Percentiles rank a stretch among this genome's conserved stretches.
phyloP scores from a whole-genome alignment of 306 rosid genomes.

The Fagus crenata region DNA sequence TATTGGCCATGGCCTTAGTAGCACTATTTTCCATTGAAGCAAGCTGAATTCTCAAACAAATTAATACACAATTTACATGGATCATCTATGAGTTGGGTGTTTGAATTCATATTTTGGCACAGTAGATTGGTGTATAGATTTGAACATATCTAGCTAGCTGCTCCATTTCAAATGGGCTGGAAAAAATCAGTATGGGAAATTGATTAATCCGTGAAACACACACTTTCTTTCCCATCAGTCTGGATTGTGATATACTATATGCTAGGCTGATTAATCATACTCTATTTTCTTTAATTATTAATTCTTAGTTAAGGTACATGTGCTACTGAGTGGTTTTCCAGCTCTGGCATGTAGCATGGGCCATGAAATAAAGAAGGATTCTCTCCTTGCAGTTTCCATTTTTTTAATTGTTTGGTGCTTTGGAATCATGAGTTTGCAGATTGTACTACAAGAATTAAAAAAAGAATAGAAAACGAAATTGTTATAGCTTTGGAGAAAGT shows the following conservation, averaged over 20 bases:
- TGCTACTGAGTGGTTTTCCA: constrained; percentile 65
- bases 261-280: constrained; percentile 21
- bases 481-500: constrained; percentile 31
- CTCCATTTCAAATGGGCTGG: constrained; percentile 32
- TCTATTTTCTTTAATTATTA: not conserved
- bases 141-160: constrained; percentile 42
- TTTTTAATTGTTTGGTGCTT: constrained; percentile 40
- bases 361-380: constrained; percentile 48
- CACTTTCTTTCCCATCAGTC: constrained; percentile 37
- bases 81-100: constrained; percentile 17
- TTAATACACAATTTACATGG: not conserved
- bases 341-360: constrained; percentile 53
- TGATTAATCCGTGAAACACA: constrained; percentile 43
- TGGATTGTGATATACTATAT: constrained; percentile 15
- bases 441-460: constrained; percentile 4
- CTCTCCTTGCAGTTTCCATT: constrained; percentile 36
- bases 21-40: constrained; percentile 52
- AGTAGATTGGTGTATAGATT: constrained; percentile 61
- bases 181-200: constrained; percentile 26
- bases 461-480: constrained; percentile 28
- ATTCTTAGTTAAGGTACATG: constrained; percentile 33
- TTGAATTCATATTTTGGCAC: constrained; percentile 34
- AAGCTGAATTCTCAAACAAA: not conserved
- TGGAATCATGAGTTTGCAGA: constrained; percentile 41
- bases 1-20: constrained; percentile 91